Base-by-base conservation (phyloP, 257 asterid species). In the Solanum chilense region DNA sequence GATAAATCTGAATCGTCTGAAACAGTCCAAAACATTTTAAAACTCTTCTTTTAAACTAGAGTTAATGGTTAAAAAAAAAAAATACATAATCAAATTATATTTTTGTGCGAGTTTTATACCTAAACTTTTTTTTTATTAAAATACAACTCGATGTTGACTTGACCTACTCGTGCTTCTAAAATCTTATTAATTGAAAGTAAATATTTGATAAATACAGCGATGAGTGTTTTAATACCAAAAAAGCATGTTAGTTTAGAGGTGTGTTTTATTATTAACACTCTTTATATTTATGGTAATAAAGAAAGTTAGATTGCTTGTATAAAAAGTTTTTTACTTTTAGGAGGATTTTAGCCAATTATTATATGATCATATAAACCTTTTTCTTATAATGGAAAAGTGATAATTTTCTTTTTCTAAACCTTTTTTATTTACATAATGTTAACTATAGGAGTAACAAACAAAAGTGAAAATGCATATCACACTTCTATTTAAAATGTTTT, bases 201-300 rank as follows among this genome's bases (percentile, higher is more conserved):
- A 20, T 56, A 20, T 58, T 58, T 58, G 5, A 0, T 56, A 1
- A 18, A 52, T 3, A 0, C 2, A 52, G 16, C 2, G 5, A 18
- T 56, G 11, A 56, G n/a, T 18, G n/a, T 56, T 56, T 56, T 56
- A 56, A 56, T 20, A 18, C 0, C 37, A 5, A 56, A 56, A 56
- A 4, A 58, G 0, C 0, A 0, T 20, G 0, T 58, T 58, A 20
- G 1, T 58, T 1, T 58, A 20, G 66, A 7, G 5, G 5, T 20
- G 66, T 58, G 5, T 58, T 58, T 58, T 58, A 58, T 1, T 1
- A 58, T 20, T 58, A 58, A 58, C 12, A 20, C 66, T 8, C 7
- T 16, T 71, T 15, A 1, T 71, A 71, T 71, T 71, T 35, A 71
- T 71, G 41, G 16, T 71, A 9, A 71, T 35, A 35, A 35, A 8